Percentiles rank a stretch among this genome's conserved stretches.
phyloP scores from a whole-genome alignment of 129 eudicot species.

The Chrysanthemum makinoi region DNA sequence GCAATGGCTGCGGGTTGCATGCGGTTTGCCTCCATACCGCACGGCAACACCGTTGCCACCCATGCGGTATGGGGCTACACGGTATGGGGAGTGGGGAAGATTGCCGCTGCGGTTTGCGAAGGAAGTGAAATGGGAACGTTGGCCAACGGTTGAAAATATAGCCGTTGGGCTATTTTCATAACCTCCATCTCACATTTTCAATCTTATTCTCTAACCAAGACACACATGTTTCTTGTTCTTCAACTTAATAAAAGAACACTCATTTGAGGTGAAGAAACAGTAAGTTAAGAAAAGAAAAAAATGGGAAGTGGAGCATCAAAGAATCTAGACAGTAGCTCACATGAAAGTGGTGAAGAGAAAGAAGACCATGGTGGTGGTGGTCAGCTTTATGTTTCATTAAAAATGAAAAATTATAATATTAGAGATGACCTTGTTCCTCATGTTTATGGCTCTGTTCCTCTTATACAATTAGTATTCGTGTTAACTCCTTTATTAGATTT shows the following conservation, averaged over 20 bases:
- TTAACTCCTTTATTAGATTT: too few species aligned
- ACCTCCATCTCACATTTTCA: slow-evolving; percentile 44
- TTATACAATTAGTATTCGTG: too few species aligned
- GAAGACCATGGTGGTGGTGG: slow-evolving; percentile 89
- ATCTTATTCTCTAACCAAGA: slow-evolving; percentile 1
- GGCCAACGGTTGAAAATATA: too few species aligned
- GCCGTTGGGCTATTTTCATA: too few species aligned
- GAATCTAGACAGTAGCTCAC: slow-evolving; percentile 53
- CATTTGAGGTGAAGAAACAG: slow-evolving; percentile 1
- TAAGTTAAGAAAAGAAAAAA: not conserved
- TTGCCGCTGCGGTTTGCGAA: too few species aligned
- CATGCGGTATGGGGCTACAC: too few species aligned
- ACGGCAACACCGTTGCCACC: too few species aligned
- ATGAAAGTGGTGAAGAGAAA: slow-evolving; percentile 62
- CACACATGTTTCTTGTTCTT: slow-evolving; percentile 13
- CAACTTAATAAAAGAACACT: not conserved
- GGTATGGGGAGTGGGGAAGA: too few species aligned
- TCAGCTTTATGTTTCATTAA: slow-evolving; percentile 86
- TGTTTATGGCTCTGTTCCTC: slow-evolving; percentile 86
- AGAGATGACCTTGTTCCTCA: slow-evolving; percentile 77
- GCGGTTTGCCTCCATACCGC: too few species aligned
- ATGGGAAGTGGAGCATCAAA: slow-evolving; percentile 86
- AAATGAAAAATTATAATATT: slow-evolving; percentile 71
- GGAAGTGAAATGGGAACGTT: too few species aligned
- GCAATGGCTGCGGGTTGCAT: too few species aligned